Conservation (phyloP, 768 basidiomycete species). For the Chalciporus piperatus region DNA sequence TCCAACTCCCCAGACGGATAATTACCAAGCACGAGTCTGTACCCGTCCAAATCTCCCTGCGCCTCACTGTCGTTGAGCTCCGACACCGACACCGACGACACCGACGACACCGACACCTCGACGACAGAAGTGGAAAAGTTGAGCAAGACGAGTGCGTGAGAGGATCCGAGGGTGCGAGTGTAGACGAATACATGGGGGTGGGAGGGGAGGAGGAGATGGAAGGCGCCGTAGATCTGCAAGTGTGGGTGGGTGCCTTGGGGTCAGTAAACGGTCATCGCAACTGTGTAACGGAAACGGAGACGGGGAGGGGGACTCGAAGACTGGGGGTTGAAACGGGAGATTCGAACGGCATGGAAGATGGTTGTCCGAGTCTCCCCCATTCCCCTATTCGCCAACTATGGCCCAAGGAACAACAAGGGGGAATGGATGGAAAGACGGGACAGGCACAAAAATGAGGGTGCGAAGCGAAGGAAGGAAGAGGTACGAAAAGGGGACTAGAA, state of each 20-base stretch:
- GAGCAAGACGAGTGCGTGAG: constrained; percentile 40
- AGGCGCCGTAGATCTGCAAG: constrained; percentile 58
- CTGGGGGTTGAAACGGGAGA: too few species aligned
- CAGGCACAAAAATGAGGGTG: not conserved
- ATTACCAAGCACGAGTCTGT: constrained; percentile 24
- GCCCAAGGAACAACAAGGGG: not conserved
- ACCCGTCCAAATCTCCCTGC: constrained; percentile 4
- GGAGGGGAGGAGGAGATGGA: constrained; percentile 42
- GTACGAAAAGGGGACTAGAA: not conserved
- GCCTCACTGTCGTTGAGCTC: too few species aligned
- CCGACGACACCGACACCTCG: constrained; percentile 11
- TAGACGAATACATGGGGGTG: constrained; percentile 58
- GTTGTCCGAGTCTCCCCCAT: not conserved
- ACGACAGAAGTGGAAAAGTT: constrained; percentile 41
- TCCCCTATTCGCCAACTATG: not conserved
- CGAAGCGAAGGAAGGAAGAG: too few species aligned
- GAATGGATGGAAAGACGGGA: not conserved
- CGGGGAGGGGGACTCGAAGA: too few species aligned
- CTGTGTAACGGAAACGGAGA: too few species aligned
- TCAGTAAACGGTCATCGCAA: too few species aligned
- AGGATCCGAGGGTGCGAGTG: constrained; percentile 37
- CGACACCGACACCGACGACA: too few species aligned
- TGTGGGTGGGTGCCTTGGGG: not conserved
- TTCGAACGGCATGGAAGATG: not conserved
- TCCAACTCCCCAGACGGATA: constrained; percentile 6